Conservation (phyloP, 176 grass and related monocot genomes). For the Ananas comosus region DNA sequence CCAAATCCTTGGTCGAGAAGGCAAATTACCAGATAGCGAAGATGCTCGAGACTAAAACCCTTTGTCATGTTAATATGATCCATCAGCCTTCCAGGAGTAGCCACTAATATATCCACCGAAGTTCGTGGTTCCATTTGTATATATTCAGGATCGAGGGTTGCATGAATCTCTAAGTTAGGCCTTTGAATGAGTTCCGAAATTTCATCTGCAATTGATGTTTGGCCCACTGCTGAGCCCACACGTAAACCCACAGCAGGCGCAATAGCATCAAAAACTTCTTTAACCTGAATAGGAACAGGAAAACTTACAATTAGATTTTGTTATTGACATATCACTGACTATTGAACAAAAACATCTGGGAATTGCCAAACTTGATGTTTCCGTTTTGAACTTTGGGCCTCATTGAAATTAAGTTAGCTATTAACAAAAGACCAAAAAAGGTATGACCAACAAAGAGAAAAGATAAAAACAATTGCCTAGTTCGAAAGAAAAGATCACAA, state of each 20-base stretch:
- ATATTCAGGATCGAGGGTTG: constrained; percentile 56
- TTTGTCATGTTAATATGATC: constrained; percentile 94
- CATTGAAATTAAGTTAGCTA: too few species aligned
- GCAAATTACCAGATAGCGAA: constrained; percentile 70
- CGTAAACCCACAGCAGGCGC: constrained; percentile 62
- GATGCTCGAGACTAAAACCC: constrained; percentile 92
- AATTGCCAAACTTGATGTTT: too few species aligned
- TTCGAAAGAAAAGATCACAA: too few species aligned
- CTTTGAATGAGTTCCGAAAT: constrained; percentile 48
- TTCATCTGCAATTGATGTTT: constrained; percentile 89
- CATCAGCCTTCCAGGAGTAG: constrained; percentile 93
- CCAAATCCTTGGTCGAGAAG: neutral
- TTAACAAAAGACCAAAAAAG: too few species aligned
- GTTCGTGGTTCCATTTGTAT: constrained; percentile 62
- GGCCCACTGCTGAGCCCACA: constrained; percentile 80
- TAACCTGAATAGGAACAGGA: constrained; percentile 50
- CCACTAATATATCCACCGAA: constrained; percentile 87
- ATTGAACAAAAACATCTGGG: neutral
- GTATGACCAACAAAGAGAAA: too few species aligned
- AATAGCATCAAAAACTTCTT: constrained; percentile 88
- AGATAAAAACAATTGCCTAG: too few species aligned
- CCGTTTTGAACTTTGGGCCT: too few species aligned
- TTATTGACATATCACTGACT: neutral
- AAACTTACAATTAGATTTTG: neutral
- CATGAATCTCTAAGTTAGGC: constrained; percentile 49